Percentiles rank a stretch among this genome's conserved stretches.
Evolutionary conservation across 352 stramenopile genomes (phyloP).

Genomic region (Pythium pyrilobum): DNA sequence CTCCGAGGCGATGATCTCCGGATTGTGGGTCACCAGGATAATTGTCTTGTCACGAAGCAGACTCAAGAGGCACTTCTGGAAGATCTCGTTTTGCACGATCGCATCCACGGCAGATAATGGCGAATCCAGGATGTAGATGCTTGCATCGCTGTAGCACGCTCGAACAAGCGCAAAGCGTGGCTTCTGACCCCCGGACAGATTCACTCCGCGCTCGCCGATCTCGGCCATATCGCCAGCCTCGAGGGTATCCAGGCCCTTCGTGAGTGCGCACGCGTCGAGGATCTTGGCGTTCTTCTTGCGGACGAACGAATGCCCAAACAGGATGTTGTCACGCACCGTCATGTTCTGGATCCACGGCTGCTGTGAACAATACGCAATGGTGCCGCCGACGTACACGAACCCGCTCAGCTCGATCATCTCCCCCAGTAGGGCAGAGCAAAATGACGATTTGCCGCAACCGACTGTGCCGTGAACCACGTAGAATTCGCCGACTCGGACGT

Average conservation of each 20-base stretch:
- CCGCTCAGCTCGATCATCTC: slow-evolving; percentile 49
- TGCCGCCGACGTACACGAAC: slow-evolving; percentile 21
- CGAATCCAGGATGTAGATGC: slow-evolving; percentile 87
- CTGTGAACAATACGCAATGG: slow-evolving; percentile 69
- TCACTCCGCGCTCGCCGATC: slow-evolving; percentile 51
- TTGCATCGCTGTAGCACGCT: slow-evolving; percentile 46
- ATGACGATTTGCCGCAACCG: slow-evolving; percentile 89
- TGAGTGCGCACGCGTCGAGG: slow-evolving; percentile 41
- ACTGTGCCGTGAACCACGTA: slow-evolving; percentile 87
- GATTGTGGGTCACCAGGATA: slow-evolving; percentile 17
- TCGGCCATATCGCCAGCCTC: slow-evolving; percentile 64
- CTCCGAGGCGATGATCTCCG: slow-evolving; percentile 16
- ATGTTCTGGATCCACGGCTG: slow-evolving; percentile 83
- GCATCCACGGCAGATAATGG: slow-evolving; percentile 87
- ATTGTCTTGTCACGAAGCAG: slow-evolving; percentile 16
- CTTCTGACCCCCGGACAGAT: slow-evolving; percentile 50
- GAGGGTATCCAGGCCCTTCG: slow-evolving; percentile 42
- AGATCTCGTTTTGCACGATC: slow-evolving; percentile 88
- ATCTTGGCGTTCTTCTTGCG: slow-evolving; percentile 34
- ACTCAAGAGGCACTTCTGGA: slow-evolving; percentile 27
- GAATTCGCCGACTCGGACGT: slow-evolving; percentile 69
- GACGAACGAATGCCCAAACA: slow-evolving; percentile 75
- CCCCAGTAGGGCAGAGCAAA: slow-evolving; percentile 88
- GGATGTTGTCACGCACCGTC: slow-evolving; percentile 70
- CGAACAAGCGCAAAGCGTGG: slow-evolving; percentile 45